Evolutionary conservation across 768 basidiomycete species (phyloP).

Genomic region (Boletus vinaceobasis): DNA sequence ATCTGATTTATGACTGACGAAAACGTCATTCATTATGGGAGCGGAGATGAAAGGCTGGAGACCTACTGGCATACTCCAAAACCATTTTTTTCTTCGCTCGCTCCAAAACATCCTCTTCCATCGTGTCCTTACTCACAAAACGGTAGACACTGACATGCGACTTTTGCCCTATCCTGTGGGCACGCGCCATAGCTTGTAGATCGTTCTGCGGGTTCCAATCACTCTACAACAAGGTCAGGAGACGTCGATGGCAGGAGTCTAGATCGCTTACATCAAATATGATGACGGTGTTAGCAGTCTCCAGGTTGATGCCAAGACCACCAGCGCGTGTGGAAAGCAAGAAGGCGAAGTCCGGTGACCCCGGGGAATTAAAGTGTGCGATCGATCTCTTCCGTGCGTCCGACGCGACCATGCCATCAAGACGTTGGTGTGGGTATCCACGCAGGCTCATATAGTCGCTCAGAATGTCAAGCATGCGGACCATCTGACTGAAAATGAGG

Average conservation of each 20-base stretch:
- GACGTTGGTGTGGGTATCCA: constrained; percentile 87
- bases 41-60: constrained; percentile 14
- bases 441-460: constrained; percentile 93
- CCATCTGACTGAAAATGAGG: constrained; percentile 99
- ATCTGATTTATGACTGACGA: constrained; percentile 97
- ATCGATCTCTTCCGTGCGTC: constrained; percentile 94
- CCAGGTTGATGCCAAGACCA: constrained; percentile 96
- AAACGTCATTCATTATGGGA: constrained; percentile 6
- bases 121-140: constrained; percentile 98
- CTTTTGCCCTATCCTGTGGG: constrained; percentile 98
- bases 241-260: not conserved
- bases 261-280: constrained; percentile 84
- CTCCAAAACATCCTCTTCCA: constrained; percentile 98
- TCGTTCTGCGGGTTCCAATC: constrained; percentile 99
- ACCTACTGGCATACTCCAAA: constrained; percentile 96
- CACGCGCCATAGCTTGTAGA: constrained; percentile 98
- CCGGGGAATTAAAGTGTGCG: constrained; percentile 92
- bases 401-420: constrained; percentile 94
- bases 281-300: constrained; percentile 98
- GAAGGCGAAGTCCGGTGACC: constrained; percentile 95
- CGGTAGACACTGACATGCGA: constrained; percentile 98
- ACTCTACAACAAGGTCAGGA: constrained; percentile 52
- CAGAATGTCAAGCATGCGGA: constrained; percentile 96
- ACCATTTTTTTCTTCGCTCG: constrained; percentile 99
- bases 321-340: constrained; percentile 95